Percentiles rank a stretch among this genome's conserved stretches.
phyloP scores from a whole-genome alignment of 345 rosid genomes.

The Alliaria petiolata region DNA sequence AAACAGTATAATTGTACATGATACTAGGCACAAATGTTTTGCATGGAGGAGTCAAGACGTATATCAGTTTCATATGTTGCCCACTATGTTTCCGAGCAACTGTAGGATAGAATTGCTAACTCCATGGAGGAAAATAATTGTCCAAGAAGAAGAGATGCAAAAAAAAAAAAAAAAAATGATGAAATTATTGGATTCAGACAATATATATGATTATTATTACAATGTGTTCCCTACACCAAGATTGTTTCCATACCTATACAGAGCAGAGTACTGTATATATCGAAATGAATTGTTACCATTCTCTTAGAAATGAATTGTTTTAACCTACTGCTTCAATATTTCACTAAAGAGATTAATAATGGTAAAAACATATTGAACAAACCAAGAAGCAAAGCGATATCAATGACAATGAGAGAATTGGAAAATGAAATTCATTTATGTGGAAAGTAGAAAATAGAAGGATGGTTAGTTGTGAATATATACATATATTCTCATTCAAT shows the following conservation, averaged over 20 bases:
- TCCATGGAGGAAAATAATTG: not conserved
- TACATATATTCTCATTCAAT: not conserved
- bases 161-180: no score
- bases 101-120: not conserved
- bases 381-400: no score
- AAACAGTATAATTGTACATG: not conserved
- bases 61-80: not conserved
- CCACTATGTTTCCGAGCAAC: slow-evolving; percentile 9
- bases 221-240: not conserved
- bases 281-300: not conserved
- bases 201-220: not conserved
- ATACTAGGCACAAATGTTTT: not conserved
- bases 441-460: no score
- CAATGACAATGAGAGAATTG: no score
- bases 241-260: not conserved
- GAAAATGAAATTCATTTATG: no score
- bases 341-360: not conserved
- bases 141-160: not conserved
- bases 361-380: no score
- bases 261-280: not conserved
- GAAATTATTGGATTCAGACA: not conserved
- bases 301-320: no score
- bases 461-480: not conserved
- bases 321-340: not conserved
- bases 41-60: not conserved